A percentile compares a stretch with the other conserved stretches of the same genome.
Evolutionary conservation across 83 land plant genomes (phyloP).

Genomic region (Picea engelmannii): DNA sequence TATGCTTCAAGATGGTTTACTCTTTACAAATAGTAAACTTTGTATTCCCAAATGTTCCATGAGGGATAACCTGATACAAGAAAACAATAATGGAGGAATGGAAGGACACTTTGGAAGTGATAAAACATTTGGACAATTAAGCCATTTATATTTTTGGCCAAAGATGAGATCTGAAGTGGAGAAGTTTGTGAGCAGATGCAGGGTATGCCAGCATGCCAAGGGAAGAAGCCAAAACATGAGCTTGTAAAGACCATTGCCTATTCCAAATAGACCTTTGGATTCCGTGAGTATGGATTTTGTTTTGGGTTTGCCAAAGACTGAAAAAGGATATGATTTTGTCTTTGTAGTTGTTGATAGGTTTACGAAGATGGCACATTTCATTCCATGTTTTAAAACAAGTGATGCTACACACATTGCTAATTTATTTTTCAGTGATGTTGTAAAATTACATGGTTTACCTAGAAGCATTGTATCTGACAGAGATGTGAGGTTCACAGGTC

Average conservation of each 20-base stretch:
- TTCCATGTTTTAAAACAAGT: slow-evolving; percentile 21
- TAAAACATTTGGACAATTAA: not conserved
- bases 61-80: not conserved
- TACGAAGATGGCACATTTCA: slow-evolving; percentile 30
- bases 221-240: slow-evolving; percentile 9
- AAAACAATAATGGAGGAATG: not conserved
- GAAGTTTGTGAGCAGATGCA: slow-evolving; percentile 3
- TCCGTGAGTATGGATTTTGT: slow-evolving; percentile 30
- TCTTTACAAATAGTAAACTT: not conserved
- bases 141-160: slow-evolving; percentile 5
- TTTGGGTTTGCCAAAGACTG: slow-evolving; percentile 18
- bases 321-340: slow-evolving; percentile 14
- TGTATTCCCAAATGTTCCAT: not conserved
- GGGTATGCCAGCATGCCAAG: slow-evolving; percentile 11
- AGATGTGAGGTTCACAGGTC: slow-evolving; percentile 5
- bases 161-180: slow-evolving; percentile 1
- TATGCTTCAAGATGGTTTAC: not conserved
- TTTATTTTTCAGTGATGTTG: not conserved
- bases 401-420: slow-evolving; percentile 22
- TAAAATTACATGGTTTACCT: slow-evolving; percentile 3
- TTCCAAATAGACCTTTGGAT: slow-evolving; percentile 19
- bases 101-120: slow-evolving; percentile 15
- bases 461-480: slow-evolving; percentile 1
- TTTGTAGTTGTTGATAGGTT: slow-evolving; percentile 31
- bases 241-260: slow-evolving; percentile 22